phyloP scores from a whole-genome alignment of 192 early-diverging fungal genomes.

The Backusella westeae region DNA sequence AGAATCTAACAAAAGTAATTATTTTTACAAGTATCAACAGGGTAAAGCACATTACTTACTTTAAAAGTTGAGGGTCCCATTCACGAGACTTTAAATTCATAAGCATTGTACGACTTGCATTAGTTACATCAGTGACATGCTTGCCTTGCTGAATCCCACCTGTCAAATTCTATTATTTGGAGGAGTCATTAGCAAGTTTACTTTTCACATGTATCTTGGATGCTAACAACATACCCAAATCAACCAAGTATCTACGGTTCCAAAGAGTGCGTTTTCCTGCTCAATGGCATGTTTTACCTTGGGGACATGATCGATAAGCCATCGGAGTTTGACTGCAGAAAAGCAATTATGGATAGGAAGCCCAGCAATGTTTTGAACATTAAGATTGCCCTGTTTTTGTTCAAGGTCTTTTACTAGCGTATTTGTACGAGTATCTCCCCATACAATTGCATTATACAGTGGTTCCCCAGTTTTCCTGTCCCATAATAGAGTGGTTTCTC shows the following conservation, averaged over 20 bases:
- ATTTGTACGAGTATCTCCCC: slow-evolving; percentile 87
- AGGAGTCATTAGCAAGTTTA: no score
- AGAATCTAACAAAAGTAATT: slow-evolving; percentile 43
- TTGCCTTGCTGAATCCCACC: slow-evolving; percentile 67
- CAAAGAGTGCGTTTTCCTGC: slow-evolving; percentile 34
- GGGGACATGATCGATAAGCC: slow-evolving; percentile 82
- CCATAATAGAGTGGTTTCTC: slow-evolving; percentile 90
- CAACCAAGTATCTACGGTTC: slow-evolving; percentile 93
- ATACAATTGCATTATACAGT: slow-evolving; percentile 86
- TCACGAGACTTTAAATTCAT: slow-evolving; percentile 81
- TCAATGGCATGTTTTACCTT: slow-evolving; percentile 16
- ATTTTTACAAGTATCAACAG: neutral
- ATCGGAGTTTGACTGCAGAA: slow-evolving; percentile 85
- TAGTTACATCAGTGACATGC: slow-evolving; percentile 92
- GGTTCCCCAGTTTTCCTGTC: slow-evolving; percentile 77
- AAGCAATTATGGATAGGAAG: slow-evolving; percentile 92
- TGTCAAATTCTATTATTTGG: slow-evolving; percentile 67
- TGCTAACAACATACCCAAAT: slow-evolving; percentile 47
- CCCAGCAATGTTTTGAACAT: slow-evolving; percentile 59
- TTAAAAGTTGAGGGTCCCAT: slow-evolving; percentile 73
- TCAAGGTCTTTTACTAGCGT: slow-evolving; percentile 64
- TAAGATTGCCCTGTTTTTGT: slow-evolving; percentile 26
- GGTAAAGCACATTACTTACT: slow-evolving; percentile 30
- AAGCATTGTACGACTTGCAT: slow-evolving; percentile 95
- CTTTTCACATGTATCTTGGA: no score